phyloP scores from a whole-genome alignment of 306 rosid species.

The Lathyrus aphaca region DNA sequence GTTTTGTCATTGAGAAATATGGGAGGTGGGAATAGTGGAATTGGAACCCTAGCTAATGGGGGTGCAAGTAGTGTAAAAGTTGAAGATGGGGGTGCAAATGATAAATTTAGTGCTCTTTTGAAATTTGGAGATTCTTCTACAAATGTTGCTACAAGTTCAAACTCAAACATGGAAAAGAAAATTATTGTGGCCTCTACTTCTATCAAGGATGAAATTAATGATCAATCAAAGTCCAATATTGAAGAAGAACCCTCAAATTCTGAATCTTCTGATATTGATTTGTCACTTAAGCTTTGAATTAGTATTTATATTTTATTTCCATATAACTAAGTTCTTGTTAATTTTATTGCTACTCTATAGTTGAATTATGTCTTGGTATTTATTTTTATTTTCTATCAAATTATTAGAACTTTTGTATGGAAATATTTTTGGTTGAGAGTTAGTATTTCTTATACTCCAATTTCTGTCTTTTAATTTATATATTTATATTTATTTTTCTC shows the following conservation, averaged over 20 bases:
- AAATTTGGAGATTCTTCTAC: conserved; percentile 10
- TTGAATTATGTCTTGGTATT: conserved; percentile 3
- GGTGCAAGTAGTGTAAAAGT: neutral
- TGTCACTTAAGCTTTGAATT: conserved; percentile 55
- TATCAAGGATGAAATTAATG: neutral
- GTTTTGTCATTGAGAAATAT: neutral
- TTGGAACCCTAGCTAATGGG: neutral
- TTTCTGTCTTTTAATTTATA: neutral
- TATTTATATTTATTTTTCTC: too few relatives aligned
- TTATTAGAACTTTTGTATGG: neutral
- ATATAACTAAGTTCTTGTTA: conserved; percentile 3
- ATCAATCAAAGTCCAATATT: conserved; percentile 15
- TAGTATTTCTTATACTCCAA: too few relatives aligned
- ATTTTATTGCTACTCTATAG: conserved; percentile 1
- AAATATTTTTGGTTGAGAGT: too few relatives aligned
- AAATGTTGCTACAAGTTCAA: neutral
- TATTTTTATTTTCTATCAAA: neutral
- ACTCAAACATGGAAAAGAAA: neutral
- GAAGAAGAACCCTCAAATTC: conserved; percentile 17
- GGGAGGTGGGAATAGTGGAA: neutral
- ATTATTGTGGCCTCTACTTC: neutral
- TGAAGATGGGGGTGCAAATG: neutral
- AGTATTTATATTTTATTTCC: conserved; percentile 2
- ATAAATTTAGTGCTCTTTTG: neutral
- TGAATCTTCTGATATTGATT: conserved; percentile 47